Conservation (phyloP, 1,284 basidiomycete species). For the Blastosporella zonata region DNA sequence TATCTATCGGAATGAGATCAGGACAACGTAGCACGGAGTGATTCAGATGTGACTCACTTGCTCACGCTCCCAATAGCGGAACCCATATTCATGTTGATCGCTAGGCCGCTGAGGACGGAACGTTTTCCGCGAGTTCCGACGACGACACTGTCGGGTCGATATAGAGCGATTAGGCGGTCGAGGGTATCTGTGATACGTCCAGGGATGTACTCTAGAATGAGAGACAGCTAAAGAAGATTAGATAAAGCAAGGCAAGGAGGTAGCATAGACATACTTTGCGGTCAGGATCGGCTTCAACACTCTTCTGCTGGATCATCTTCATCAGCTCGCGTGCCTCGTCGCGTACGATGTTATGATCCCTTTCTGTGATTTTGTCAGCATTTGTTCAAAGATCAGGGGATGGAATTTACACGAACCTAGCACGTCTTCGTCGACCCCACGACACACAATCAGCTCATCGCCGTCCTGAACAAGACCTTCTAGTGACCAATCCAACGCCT, state of each 20-base stretch:
- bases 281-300: conserved; percentile 74
- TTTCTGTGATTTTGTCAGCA: conserved; percentile 44
- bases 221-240: conserved; percentile 59
- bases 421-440: conserved; percentile 86
- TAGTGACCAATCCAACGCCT: conserved; percentile 88
- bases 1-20: conserved; percentile 37
- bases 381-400: background rate
- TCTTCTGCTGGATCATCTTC: conserved; percentile 78
- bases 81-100: conserved; percentile 40
- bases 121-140: conserved; percentile 87
- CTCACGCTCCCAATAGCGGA: conserved; percentile 65
- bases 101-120: conserved; percentile 26
- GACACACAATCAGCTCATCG: conserved; percentile 90
- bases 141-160: conserved; percentile 92
- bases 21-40: background rate
- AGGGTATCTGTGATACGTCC: conserved; percentile 88
- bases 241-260: conserved; percentile 2
- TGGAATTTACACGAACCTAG: conserved; percentile 47
- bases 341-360: conserved; percentile 79
- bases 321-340: conserved; percentile 88
- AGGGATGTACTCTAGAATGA: conserved; percentile 93
- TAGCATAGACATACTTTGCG: conserved; percentile 52
- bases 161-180: conserved; percentile 90
- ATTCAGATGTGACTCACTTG: conserved; percentile 35
- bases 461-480: conserved; percentile 88